Base-by-base conservation (phyloP, 305 asterid genomes). In the Euphrasia arctica region DNA sequence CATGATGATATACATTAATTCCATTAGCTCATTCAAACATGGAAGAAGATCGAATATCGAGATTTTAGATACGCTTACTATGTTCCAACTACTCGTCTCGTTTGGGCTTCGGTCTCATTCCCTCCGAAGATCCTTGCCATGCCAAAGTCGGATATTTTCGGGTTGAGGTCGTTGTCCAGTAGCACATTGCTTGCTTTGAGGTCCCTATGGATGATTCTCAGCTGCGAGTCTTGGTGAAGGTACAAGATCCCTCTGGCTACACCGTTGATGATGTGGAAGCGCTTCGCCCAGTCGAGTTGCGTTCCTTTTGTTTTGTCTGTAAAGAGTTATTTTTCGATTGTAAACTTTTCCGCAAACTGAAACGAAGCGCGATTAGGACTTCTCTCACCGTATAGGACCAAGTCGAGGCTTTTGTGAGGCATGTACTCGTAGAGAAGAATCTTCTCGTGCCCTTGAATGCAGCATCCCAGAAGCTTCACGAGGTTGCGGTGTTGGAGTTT, bases 131-230 rank as follows among this genome's bases (percentile, higher is more conserved):
- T 51, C 3, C 57, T 15, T 9, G 57, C 57, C 12, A 51, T 2
- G 29, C 57, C 57, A 18, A 51, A 51, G 57, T 51, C 57, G 7
- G 57, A 51, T 51, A 51, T 51, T 22, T 51, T 51, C 2, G 57
- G 57, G 57, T 51, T 51, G n/a, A 51, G 27, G 29, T 51, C 57
- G 1, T 15, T 8, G 18, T 51, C 57, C 4, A 51, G 57, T 31
- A 51, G 22, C 18, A 51, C 29, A 2, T 51, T 51, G 9, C 57
- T 51, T 15, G 57, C 57, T 51, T 51, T 51, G 57, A 51, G 57
- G 28, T 51, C 57, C 11, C 57, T 15, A 22, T 51, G 57, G 9
- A 51, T 51, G 5, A 51, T 15, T 51, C 57, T 51, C 3, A 51
- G 29, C 6, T 28, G 57, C 3, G 57, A 51, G 18, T 51, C 57